Base-by-base conservation (phyloP, 768 basidiomycete species). In the Austroboletus eburneus region DNA sequence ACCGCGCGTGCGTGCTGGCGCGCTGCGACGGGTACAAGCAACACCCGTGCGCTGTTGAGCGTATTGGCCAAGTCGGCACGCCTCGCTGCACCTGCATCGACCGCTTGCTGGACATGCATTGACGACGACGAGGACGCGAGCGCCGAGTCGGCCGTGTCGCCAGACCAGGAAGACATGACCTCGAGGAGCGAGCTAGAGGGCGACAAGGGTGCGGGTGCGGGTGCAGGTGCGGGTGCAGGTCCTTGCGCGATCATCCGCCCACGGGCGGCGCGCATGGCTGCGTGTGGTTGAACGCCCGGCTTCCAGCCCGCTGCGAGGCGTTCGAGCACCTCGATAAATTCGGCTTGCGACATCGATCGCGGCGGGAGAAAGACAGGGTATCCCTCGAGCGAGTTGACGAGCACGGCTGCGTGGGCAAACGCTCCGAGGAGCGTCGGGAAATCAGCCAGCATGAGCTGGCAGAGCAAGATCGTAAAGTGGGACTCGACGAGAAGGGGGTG, bases 401-500 rank as follows among this genome's bases (percentile, higher is more conserved):
- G 68, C 12, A 75, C 67, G 0, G 87, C 83, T 2, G 84, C 75
- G 44, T 76, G 80, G 24, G 77, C 68, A 56, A 92, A 91, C 1
- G 79, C 75, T 8, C 78, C 74, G 10, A 90, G 67, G 24, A 90
- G 67, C 10, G 69, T 65, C 2, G 72, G 57, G 55, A 92, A 82
- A 51, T 92, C 86, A 5, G 83, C 90, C 16, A 91, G 77, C 74
- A 94, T 78, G 47, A 93, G 71, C 34, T 80, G 72, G 53, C 82
- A 81, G 51, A 91, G 73, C 27, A 94, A 73, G 43, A 91, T 73
- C 53, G 80, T 85, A 69, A 85, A 94, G 59, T 88, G 84, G 4
- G 89, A 83, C 61, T 94, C 91, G 48, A 92, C 85, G 41, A 93
- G 78, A 43, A 94, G 76, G 13, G 91, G 91, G 55, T 94, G 91